Conservation (phyloP, 1,139 yeast species). For the Yamadazyma sp. region DNA sequence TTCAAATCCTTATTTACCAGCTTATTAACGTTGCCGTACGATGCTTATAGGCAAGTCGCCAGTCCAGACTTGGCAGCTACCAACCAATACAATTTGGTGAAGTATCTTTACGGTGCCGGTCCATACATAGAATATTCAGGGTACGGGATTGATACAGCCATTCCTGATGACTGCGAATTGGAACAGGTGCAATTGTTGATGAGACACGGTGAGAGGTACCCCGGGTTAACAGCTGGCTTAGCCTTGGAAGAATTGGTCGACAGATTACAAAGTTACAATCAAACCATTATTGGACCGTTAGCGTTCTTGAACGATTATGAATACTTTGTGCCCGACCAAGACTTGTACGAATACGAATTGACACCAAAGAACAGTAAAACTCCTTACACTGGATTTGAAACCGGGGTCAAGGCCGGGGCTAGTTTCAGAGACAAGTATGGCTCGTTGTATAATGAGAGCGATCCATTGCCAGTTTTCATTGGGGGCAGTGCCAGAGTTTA, state of each 20-base stretch:
- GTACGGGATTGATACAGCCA: constrained; percentile 32
- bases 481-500: constrained; percentile 33
- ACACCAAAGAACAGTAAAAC: constrained; percentile 24
- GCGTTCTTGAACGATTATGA: constrained; percentile 26
- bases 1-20: constrained; percentile 13
- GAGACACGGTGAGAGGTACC: constrained; percentile 42
- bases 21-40: constrained; percentile 14
- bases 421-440: constrained; percentile 31
- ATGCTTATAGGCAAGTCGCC: constrained; percentile 22
- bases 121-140: constrained; percentile 39
- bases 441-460: constrained; percentile 21
- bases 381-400: constrained; percentile 26
- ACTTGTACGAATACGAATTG: constrained; percentile 29
- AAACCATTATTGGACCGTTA: constrained; percentile 23
- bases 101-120: constrained; percentile 35
- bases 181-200: constrained; percentile 36
- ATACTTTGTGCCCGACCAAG: constrained; percentile 24
- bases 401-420: constrained; percentile 32
- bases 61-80: constrained; percentile 29
- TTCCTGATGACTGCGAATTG: constrained; percentile 31
- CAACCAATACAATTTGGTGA: constrained; percentile 31
- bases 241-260: constrained; percentile 22
- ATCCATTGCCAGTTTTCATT: constrained; percentile 29
- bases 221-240: constrained; percentile 26
- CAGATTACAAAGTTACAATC: constrained; percentile 20